Base-by-base conservation (phyloP, 345 rosid genomes). In the Gossypium longicalyx region DNA sequence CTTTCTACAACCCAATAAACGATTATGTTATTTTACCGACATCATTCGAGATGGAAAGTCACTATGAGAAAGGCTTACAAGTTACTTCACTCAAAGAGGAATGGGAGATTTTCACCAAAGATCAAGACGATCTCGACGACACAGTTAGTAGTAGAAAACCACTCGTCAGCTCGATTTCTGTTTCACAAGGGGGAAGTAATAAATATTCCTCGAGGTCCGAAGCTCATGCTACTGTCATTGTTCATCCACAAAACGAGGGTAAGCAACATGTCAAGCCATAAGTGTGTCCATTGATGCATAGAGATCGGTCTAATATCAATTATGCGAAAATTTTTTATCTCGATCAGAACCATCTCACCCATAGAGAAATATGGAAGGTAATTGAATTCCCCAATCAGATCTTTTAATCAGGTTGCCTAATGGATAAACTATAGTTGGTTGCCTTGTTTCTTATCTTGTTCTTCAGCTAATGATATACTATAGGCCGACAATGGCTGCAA, bases 1-100 rank as follows among this genome's bases (percentile, higher is more conserved):
- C 98, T 1, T 92, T 73, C 86, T 94, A 94, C 85, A 87, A 94
- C 87, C 98, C 98, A 0, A 57, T 89, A 64, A 94, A 92, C 34
- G 98, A 92, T 48, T 94, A 88, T 9, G 98, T 94, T 56, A 88
- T 94, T 74, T 82, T 94, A 17, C 97, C 98, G 13, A 84, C 93
- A 8, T 68, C 86, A 52, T 92, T 85, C 6, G 98, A 91, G 67
- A 82, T 87, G 78, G 91, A 86, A 63, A 84, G 76, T 60, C 85
- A 75, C 87, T 84, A 78, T 9, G 84, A 91, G 84, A 86, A 89
- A 41, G 93, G 93, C 61, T 17, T 92, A 20, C 83, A 88, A 75
- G 87, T 92, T 69, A 88, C 93, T 51, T 83, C 97, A 1, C 87
- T 91, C 71, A 92, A 89, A 79, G 98, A 94, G 84, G 91, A 90